Percentiles rank a stretch among this genome's conserved stretches.
These are phyloP conservation scores for Paracoccidioides brasiliensis DNA, from an alignment of 2,329 filamentous ascomycete genomes.

Conservation along the genomic window DNA sequence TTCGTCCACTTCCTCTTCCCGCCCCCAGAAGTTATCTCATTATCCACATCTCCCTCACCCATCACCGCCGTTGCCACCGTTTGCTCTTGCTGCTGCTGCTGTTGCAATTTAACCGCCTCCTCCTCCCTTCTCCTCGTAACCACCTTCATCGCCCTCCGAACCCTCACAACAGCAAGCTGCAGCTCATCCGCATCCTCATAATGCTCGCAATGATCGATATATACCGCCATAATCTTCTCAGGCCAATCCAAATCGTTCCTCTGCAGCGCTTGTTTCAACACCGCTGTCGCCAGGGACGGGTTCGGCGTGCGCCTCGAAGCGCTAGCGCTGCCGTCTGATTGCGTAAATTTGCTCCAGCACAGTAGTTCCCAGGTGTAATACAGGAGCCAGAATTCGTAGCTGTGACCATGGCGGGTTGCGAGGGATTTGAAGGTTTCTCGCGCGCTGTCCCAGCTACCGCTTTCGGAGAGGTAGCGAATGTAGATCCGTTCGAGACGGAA, in stretches of 20 bases:
- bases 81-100: constrained; percentile 6
- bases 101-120: constrained; percentile 43
- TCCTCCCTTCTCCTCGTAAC: constrained; percentile 51
- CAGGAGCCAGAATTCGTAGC: constrained; percentile 84
- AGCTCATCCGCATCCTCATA: constrained; percentile 70
- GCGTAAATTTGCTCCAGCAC: constrained; percentile 46
- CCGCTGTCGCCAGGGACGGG: constrained; percentile 61
- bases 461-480: constrained; percentile 81
- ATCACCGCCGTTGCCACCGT: constrained; percentile 11
- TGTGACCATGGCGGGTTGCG: constrained; percentile 55
- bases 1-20: constrained; percentile 62
- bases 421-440: constrained; percentile 65
- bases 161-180: constrained; percentile 58
- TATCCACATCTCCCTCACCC: constrained; percentile 16
- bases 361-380: constrained; percentile 91
- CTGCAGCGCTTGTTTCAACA: constrained; percentile 58
- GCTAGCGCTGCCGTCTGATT: constrained; percentile 39
- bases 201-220: constrained; percentile 57
- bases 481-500: constrained; percentile 85
- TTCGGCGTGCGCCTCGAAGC: constrained; percentile 45
- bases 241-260: constrained; percentile 38
- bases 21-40: constrained; percentile 19
- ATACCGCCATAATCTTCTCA: constrained; percentile 36
- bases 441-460: constrained; percentile 62
- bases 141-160: constrained; percentile 53